Evolutionary conservation across 1,139 yeast species (phyloP), one percentile per base, ranked within the genome.

Genomic region (Yamadazyma mexicana): DNA sequence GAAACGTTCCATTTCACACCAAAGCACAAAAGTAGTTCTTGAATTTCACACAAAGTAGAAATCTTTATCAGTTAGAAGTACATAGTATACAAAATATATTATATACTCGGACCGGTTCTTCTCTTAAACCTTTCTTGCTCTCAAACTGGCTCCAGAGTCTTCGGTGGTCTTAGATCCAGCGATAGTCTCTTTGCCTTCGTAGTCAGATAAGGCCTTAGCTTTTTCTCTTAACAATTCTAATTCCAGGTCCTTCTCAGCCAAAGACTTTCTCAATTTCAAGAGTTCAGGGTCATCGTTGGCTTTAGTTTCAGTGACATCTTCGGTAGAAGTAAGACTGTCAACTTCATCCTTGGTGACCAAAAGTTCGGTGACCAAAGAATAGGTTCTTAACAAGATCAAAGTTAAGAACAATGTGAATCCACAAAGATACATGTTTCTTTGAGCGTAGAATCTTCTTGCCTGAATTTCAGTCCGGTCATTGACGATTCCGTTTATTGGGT

Each of bases 401-500:
- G 96, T 87, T 58, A 92, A 72, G 62, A 94, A 94, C 61, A 94
- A 75, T 3, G 98, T 89, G 66, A 91, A 89, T 1, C 99, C 99
- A 54, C 97, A 88, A 44, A 94, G 76, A 57, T 94, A 94, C 86
- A 91, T 83, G 71, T 94, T 94, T 68, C 99, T 81, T 69, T 94
- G 98, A 16, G 97, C 88, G 58, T 91, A 89, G 64, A 94, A 94
- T 58, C 91, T 77, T 63, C 97, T 80, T 17, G 97, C 91, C 61
- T 85, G 94, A 46, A 84, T 72, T 53, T 88, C 96, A 7, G 88
- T 68, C 42, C 95, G 73, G 52, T 86, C 91, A 47, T 66, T 69
- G 44, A 72, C 45, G 20, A 66, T 47, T 1, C 63, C 62, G 17
- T 45, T 43, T 34, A 52, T 50, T 12, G 45, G 41, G 40, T 61